Base-by-base conservation (phyloP, 257 asterid species). In the Rehmannia glutinosa region DNA sequence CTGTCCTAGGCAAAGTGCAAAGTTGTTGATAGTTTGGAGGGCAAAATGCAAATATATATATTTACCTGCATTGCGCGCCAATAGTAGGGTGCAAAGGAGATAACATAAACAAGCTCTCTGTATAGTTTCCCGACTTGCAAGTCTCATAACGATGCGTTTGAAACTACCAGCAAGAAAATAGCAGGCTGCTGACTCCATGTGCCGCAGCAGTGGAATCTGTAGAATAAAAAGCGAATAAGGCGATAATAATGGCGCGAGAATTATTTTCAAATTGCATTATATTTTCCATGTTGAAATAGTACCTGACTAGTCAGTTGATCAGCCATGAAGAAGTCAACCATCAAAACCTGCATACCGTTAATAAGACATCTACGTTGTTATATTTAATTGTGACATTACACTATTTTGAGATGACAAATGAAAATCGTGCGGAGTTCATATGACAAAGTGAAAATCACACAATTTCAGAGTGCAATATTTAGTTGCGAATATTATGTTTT, bases 221-320 rank as follows among this genome's bases (percentile, higher is more conserved):
- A 21, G 10, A 64, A 43, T 4, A 38, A 24, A 12, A 33, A 65
- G n/a, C n/a, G n/a, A n/a, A n/a, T n/a, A n/a, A n/a, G n/a, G n/a
- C n/a, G n/a, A n/a, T 55, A 17, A 15, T 0, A 32, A 41, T 0
- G n/a, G 13, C 6, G 28, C 12, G 47, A 39, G 4, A 46, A 11
- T 55, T 23, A 24, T 21, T 38, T 66, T 50, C 55, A 3, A 32
- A 32, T 49, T 64, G 49, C n/a, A n/a, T n/a, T n/a, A n/a, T n/a
- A n/a, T n/a, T n/a, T n/a, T n/a, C n/a, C n/a, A n/a, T n/a, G n/a
- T n/a, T n/a, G n/a, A n/a, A n/a, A n/a, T n/a, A n/a, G n/a, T 83
- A 93, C 99, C 97, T 93, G 97, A 70, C 99, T 94, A 3, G 99
- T 94, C 1, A 94, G 87, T 68, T 94, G 99, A 77, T 94, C 97